phyloP scores from a whole-genome alignment of 139 green algal species.

The Tetraselmis chui region DNA sequence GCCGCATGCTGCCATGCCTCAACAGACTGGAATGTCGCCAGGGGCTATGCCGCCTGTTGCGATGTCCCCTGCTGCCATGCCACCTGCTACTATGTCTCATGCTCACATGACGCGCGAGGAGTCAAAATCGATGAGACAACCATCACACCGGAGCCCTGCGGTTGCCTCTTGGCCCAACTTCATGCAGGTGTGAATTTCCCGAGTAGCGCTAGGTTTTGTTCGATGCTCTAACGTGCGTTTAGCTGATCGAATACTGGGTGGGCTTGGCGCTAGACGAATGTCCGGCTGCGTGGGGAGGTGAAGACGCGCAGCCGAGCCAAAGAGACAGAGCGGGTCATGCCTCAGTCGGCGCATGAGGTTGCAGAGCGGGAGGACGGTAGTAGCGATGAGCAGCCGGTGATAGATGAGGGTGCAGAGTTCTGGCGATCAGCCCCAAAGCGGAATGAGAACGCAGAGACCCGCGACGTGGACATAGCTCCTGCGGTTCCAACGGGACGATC shows the following conservation, averaged over 20 bases:
- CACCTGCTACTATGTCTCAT: not conserved
- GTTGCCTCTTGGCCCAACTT: not conserved
- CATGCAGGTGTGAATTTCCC: not conserved
- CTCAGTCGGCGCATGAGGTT: no score
- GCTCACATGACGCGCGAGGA: not conserved
- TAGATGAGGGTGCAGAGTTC: not conserved
- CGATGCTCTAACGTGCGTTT: not conserved
- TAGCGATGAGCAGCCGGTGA: not conserved
- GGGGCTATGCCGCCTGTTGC: not conserved
- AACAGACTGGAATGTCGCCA: not conserved
- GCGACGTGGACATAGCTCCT: not conserved
- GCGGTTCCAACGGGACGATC: no score
- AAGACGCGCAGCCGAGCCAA: not conserved
- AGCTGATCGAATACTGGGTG: no score
- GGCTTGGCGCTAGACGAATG: not conserved
- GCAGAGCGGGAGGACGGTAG: no score
- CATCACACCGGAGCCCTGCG: no score
- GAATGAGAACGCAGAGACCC: not conserved
- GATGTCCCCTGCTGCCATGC: not conserved
- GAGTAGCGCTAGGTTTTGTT: not conserved
- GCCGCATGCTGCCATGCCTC: no score
- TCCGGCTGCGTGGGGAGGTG: not conserved
- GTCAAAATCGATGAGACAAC: no score
- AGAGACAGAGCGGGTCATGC: not conserved
- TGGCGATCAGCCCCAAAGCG: not conserved